These are phyloP conservation scores for Cantharellus cinnabarinus DNA, from an alignment of 768 basidiomycete genomes.

Conservation along the genomic window DNA sequence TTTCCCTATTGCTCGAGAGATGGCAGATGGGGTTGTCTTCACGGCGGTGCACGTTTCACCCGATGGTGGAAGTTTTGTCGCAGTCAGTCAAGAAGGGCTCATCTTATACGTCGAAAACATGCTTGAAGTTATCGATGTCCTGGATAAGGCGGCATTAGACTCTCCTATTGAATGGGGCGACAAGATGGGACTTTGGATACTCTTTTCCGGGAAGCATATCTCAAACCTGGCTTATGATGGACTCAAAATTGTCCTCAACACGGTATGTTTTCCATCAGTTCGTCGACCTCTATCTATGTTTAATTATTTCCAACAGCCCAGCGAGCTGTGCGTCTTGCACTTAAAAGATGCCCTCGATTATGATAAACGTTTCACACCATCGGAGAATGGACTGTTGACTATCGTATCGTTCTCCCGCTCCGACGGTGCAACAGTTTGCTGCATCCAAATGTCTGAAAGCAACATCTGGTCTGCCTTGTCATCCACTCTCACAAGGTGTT, in stretches of 20 bases:
- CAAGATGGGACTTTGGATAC: not conserved
- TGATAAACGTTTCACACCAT: too few species aligned
- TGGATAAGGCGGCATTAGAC: not conserved
- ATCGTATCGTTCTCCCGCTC: too few species aligned
- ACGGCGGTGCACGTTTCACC: conserved; percentile 20
- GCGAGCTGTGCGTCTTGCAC: too few species aligned
- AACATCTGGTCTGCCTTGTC: too few species aligned
- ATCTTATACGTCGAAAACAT: conserved; percentile 20
- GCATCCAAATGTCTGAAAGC: too few species aligned
- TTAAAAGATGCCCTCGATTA: too few species aligned
- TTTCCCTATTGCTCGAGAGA: not conserved
- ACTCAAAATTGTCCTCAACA: not conserved
- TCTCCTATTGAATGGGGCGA: not conserved
- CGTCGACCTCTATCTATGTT: too few species aligned
- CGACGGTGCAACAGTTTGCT: too few species aligned
- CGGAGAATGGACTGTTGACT: too few species aligned
- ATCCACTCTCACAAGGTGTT: too few species aligned
- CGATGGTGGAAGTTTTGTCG: conserved; percentile 18
- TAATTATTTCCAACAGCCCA: too few species aligned
- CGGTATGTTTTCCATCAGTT: not conserved
- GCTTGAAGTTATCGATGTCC: not conserved
- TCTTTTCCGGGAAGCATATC: not conserved
- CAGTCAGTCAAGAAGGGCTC: conserved; percentile 11
- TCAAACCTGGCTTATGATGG: not conserved
- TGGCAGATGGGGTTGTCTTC: not conserved